These are phyloP conservation scores for Endotrypanum monterogeii DNA, from an alignment of 208 protist genomes.

Conservation along the genomic window DNA sequence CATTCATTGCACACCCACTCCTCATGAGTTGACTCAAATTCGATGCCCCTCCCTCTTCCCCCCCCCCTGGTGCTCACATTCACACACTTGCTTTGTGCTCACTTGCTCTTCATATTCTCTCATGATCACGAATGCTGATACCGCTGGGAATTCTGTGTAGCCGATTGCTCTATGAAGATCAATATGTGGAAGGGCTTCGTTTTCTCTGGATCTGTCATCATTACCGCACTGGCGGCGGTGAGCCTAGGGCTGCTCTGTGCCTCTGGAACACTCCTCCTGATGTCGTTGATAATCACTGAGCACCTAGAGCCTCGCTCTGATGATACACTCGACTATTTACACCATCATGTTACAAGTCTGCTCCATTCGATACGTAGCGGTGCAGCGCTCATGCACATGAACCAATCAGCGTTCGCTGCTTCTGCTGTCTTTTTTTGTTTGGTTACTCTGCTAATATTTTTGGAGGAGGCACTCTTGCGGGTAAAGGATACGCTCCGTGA, in stretches of 20 bases:
- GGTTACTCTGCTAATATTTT: slow-evolving; percentile 44
- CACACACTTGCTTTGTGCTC: neutral
- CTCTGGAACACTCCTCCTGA: slow-evolving; percentile 8
- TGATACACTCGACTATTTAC: neutral
- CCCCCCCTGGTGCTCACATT: too few species aligned
- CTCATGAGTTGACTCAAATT: too few species aligned
- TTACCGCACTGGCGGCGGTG: slow-evolving; percentile 16
- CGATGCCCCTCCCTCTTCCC: too few species aligned
- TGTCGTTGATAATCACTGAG: slow-evolving; percentile 1
- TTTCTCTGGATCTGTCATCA: slow-evolving; percentile 13
- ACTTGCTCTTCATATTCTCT: neutral
- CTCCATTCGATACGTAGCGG: slow-evolving; percentile 5
- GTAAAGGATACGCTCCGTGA: slow-evolving; percentile 40
- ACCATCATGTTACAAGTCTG: slow-evolving; percentile 3
- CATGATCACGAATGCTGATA: neutral
- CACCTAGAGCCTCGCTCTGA: neutral
- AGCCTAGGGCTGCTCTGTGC: slow-evolving; percentile 13
- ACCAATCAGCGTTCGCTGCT: slow-evolving; percentile 28
- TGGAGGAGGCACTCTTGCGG: slow-evolving; percentile 45
- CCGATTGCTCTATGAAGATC: neutral
- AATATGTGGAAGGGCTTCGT: neutral
- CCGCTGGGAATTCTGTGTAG: too few species aligned
- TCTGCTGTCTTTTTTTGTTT: slow-evolving; percentile 34
- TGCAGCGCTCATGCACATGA: slow-evolving; percentile 13
- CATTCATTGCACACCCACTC: too few species aligned